Conservation (phyloP, 306 rosid genomes). For the Vachellia pachyceras region DNA sequence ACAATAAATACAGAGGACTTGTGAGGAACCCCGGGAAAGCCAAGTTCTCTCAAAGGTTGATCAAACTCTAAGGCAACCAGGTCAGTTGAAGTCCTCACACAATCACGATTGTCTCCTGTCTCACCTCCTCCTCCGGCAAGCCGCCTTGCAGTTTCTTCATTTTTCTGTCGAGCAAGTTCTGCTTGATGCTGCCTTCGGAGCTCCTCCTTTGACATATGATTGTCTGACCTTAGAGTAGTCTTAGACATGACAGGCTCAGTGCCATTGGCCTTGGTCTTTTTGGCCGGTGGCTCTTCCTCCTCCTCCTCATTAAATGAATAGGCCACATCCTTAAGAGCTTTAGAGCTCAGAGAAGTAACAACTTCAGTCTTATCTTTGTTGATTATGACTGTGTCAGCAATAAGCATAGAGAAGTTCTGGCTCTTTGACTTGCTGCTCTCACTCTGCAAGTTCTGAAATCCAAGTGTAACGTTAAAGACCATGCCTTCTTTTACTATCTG, state of each 20-base stretch:
- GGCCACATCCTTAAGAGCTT: slow-evolving; percentile 64
- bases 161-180: slow-evolving; percentile 76
- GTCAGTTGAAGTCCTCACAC: slow-evolving; percentile 51
- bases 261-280: slow-evolving; percentile 41
- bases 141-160: slow-evolving; percentile 74
- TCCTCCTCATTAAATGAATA: slow-evolving; percentile 70
- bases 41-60: slow-evolving; percentile 79
- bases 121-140: slow-evolving; percentile 64
- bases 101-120: slow-evolving; percentile 52
- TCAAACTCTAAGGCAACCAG: slow-evolving; percentile 70
- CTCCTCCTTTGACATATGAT: slow-evolving; percentile 71
- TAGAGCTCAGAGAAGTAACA: slow-evolving; percentile 53
- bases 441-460: slow-evolving; percentile 63
- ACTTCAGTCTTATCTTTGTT: slow-evolving; percentile 60
- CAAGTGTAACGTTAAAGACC: slow-evolving; percentile 71
- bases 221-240: slow-evolving; percentile 70
- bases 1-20: slow-evolving; percentile 74
- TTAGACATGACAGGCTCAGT: slow-evolving; percentile 52
- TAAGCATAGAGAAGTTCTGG: slow-evolving; percentile 56
- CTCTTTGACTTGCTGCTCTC: slow-evolving; percentile 46
- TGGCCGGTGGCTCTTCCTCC: slow-evolving; percentile 51
- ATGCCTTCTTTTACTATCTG: slow-evolving; percentile 65
- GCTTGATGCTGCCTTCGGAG: slow-evolving; percentile 79
- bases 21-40: slow-evolving; percentile 75
- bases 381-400: slow-evolving; percentile 67